Evolutionary conservation across 768 basidiomycete species (phyloP), one percentile per base, ranked within the genome.

Genomic region (Piloderma croceum): DNA sequence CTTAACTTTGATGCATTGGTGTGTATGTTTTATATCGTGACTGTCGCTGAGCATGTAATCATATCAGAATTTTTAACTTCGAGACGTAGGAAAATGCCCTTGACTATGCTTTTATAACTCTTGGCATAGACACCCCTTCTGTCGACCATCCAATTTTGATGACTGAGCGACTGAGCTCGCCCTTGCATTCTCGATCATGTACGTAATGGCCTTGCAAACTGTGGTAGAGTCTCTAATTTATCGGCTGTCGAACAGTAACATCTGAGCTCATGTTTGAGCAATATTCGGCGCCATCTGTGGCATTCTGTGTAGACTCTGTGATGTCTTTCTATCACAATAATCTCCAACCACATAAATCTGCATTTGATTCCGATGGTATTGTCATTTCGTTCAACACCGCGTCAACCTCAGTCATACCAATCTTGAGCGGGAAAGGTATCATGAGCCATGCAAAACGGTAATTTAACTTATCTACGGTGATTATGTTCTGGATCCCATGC

Each of bases 251-350:
- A 32, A 32, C 53, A 93, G 90, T 96, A 41, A 94, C 92, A 7
- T 92, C 92, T 0, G 96, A 99, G 55, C 79, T 99, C 22, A 78
- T 99, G 64, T 99, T 99, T 56, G 96, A 99, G 64, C 74, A 81
- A 33, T 99, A 98, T 57, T 71, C 73, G 4, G 90, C 83, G 4
- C 93, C 94, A 1, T 80, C 83, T 5, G 70, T 97, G 34, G 70
- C 87, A 4, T 98, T 88, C 63, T 89, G 87, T 39, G 69, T 96
- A 42, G 96, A 99, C 55, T 81, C 85, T 9, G 64, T 91, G 45
- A 90, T 96, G 78, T 91, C 93, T 3, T 93, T 96, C 57, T 90
- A 92, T 55, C 74, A 87, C 48, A 90, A 91, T 56, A 72, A 78
- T 42, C 63, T 62, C 7, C 70, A 71, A n/a, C 27, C 9, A 29